Percentiles rank a stretch among this genome's conserved stretches.
phyloP scores from a whole-genome alignment of 176 grass and related monocot species.

The Carex parvula region DNA sequence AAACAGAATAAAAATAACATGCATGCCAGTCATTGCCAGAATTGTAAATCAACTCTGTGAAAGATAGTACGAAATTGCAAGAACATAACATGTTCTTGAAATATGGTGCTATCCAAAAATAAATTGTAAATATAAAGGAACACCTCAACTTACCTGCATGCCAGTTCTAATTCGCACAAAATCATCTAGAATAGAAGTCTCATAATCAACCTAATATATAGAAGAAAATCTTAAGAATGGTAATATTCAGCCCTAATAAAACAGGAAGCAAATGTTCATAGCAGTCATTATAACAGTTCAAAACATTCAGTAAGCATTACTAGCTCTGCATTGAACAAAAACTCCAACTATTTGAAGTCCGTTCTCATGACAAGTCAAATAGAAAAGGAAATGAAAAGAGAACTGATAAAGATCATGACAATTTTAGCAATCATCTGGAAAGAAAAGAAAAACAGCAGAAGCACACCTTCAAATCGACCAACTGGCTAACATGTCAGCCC shows the following conservation, averaged over 20 bases:
- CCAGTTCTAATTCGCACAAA: constrained; percentile 73
- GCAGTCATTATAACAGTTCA: not conserved
- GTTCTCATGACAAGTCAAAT: not conserved
- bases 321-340: not conserved
- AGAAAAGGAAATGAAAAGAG: not conserved
- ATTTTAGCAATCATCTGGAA: constrained; percentile 1
- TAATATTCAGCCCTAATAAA: constrained; percentile 25
- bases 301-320: not conserved
- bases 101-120: constrained; percentile 1
- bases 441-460: constrained; percentile 35
- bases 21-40: not conserved
- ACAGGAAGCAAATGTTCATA: not conserved
- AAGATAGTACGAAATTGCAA: constrained; percentile 3
- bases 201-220: constrained; percentile 61
- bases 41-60: not conserved
- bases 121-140: constrained; percentile 20
- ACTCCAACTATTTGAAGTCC: not conserved
- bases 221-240: constrained; percentile 23
- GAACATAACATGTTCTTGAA: not conserved
- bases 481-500: constrained; percentile 48
- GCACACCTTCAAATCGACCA: constrained; percentile 77
- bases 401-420: not conserved
- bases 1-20: constrained; percentile 13
- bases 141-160: constrained; percentile 63
- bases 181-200: constrained; percentile 65